Conservation (phyloP, 176 grass and related monocot species). For the Rhynchospora breviuscula region DNA sequence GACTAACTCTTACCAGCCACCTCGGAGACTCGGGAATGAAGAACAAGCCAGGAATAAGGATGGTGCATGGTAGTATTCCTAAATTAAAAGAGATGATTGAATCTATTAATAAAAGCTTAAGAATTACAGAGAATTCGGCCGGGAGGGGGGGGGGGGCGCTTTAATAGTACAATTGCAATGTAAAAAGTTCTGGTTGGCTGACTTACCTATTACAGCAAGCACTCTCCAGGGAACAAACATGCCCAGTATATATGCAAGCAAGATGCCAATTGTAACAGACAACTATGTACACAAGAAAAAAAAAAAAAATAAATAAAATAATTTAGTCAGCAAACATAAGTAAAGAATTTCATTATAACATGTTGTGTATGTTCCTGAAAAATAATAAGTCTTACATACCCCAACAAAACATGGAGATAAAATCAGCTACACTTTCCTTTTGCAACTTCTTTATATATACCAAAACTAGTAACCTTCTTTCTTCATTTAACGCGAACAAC, state of each 20-base stretch:
- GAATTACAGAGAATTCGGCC: not conserved
- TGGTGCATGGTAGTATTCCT: conserved; percentile 80
- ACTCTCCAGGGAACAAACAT: conserved; percentile 96
- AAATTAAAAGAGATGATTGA: conserved; percentile 25
- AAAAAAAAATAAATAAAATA: not conserved
- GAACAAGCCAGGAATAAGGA: conserved; percentile 86
- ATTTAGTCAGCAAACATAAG: not conserved
- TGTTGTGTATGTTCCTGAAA: not conserved
- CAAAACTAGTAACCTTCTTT: conserved; percentile 5
- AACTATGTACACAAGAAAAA: conserved; percentile 34
- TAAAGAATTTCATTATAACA: not conserved
- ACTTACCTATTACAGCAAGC: conserved; percentile 88
- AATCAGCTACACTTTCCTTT: not conserved
- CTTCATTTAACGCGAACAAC: not conserved
- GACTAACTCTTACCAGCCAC: conserved; percentile 72
- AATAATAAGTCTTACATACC: not conserved
- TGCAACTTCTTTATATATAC: not conserved
- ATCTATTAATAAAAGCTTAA: not conserved
- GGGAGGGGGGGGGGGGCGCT: not conserved
- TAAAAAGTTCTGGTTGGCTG: not conserved
- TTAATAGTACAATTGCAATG: not conserved
- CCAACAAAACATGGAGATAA: not conserved
- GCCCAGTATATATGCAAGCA: conserved; percentile 80
- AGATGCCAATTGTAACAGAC: conserved; percentile 80
- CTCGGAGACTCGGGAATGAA: conserved; percentile 98